These are phyloP conservation scores for Luzula sylvatica DNA, from an alignment of 176 grass and related monocot genomes.

Conservation along the genomic window DNA sequence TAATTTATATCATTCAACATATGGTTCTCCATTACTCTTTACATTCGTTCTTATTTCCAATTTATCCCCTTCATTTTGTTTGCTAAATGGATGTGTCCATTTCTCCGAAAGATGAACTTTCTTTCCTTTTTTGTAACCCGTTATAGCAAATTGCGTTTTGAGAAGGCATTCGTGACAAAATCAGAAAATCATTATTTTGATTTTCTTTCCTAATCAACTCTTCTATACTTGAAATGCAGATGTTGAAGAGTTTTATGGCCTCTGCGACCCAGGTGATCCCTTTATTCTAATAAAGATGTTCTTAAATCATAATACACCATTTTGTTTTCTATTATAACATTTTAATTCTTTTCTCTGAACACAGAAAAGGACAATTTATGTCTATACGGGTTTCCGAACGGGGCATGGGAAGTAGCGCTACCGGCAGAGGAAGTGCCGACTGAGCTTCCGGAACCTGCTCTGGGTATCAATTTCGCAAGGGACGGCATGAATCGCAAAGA, in stretches of 20 bases:
- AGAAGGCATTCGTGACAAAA: too few species aligned
- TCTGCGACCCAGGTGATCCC: constrained; percentile 30
- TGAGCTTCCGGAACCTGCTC: constrained; percentile 32
- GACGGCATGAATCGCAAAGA: constrained; percentile 36
- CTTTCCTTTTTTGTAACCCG: too few species aligned
- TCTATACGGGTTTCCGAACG: constrained; percentile 29
- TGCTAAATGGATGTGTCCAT: too few species aligned
- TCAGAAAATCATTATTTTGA: not conserved
- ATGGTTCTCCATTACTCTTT: too few species aligned
- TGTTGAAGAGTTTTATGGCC: constrained; percentile 30
- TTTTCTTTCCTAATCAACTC: not conserved
- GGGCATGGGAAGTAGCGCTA: constrained; percentile 26
- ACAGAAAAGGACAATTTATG: constrained; percentile 37
- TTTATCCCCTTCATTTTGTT: too few species aligned
- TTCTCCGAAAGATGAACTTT: too few species aligned
- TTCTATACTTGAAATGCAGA: constrained; percentile 16
- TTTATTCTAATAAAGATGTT: not conserved
- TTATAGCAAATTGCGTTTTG: too few species aligned
- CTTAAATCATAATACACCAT: not conserved
- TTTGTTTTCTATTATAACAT: too few species aligned
- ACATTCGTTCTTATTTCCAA: too few species aligned
- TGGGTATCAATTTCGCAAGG: constrained; percentile 34
- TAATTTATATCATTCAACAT: too few species aligned
- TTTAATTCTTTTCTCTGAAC: too few species aligned
- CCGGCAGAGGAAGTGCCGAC: constrained; percentile 36